A percentile compares a stretch with the other conserved stretches of the same genome.
phyloP scores from a whole-genome alignment of 495 filamentous ascomycete genomes.

The Aeminium ludgeri region DNA sequence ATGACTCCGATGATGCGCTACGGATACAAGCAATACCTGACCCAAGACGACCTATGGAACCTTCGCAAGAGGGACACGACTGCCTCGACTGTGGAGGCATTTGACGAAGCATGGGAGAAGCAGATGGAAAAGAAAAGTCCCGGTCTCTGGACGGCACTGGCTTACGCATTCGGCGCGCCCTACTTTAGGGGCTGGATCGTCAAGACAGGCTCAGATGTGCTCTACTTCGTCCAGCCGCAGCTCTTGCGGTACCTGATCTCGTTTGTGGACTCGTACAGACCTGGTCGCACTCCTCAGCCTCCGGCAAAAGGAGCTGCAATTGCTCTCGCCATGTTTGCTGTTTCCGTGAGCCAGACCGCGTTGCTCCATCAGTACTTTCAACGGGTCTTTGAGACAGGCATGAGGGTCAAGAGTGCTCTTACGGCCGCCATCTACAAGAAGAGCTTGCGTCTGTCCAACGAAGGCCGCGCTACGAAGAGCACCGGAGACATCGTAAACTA shows the following conservation, averaged over 20 bases:
- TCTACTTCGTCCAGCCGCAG: slow-evolving; percentile 85
- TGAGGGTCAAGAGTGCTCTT: slow-evolving; percentile 82
- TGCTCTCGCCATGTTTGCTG: slow-evolving; percentile 78
- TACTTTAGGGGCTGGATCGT: slow-evolving; percentile 66
- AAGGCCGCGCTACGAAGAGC: slow-evolving; percentile 76
- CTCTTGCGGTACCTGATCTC: slow-evolving; percentile 68
- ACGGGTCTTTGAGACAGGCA: slow-evolving; percentile 80
- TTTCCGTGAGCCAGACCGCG: slow-evolving; percentile 68
- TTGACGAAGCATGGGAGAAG: slow-evolving; percentile 60
- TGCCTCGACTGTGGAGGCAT: slow-evolving; percentile 41
- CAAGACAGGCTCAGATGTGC: slow-evolving; percentile 67
- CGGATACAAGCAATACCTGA: slow-evolving; percentile 82
- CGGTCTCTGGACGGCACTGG: slow-evolving; percentile 82
- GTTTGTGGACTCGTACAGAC: slow-evolving; percentile 66
- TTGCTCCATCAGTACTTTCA: slow-evolving; percentile 93
- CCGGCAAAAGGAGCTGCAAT: slow-evolving; percentile 73
- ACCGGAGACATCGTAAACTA: slow-evolving; percentile 98
- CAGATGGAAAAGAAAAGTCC: slow-evolving; percentile 61
- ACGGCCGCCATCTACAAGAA: slow-evolving; percentile 88
- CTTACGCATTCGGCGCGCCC: slow-evolving; percentile 66
- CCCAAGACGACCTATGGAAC: slow-evolving; percentile 94
- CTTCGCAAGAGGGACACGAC: slow-evolving; percentile 69
- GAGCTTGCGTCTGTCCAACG: slow-evolving; percentile 74
- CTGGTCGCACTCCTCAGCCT: slow-evolving; percentile 44
- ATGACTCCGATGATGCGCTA: slow-evolving; percentile 97